Conservation (phyloP, 2,329 filamentous ascomycete genomes). For the Chaetomium sp. region DNA sequence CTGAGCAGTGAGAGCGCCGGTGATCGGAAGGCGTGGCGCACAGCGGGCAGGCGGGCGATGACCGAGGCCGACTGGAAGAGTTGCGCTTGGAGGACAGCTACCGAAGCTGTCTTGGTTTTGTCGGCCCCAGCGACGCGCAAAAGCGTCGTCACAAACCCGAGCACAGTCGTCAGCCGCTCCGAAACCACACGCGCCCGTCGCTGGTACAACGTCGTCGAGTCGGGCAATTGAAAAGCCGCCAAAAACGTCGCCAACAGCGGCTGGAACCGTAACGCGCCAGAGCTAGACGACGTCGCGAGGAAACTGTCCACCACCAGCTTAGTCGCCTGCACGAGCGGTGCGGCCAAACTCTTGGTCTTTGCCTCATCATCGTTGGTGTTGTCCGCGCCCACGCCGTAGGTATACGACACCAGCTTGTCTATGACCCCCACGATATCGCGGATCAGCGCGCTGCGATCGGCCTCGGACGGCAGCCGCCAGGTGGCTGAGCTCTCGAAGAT, state of each 20-base stretch:
- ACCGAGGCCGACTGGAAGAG: slow-evolving; percentile 75
- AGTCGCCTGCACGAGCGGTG: slow-evolving; percentile 65
- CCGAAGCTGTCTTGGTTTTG: slow-evolving; percentile 46
- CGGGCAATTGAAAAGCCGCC: slow-evolving; percentile 51
- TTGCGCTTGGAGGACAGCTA: slow-evolving; percentile 64
- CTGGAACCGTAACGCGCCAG: slow-evolving; percentile 58
- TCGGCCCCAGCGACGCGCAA: slow-evolving; percentile 60
- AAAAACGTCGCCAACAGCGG: slow-evolving; percentile 68
- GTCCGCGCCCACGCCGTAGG: slow-evolving; percentile 66
- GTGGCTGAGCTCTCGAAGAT: slow-evolving; percentile 78
- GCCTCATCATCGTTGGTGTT: slow-evolving; percentile 18
- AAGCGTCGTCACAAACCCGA: slow-evolving; percentile 62
- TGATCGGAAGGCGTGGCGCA: slow-evolving; percentile 58
- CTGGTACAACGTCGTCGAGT: slow-evolving; percentile 53
- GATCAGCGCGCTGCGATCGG: slow-evolving; percentile 64
- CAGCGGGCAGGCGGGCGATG: slow-evolving; percentile 68
- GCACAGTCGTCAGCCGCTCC: slow-evolving; percentile 55
- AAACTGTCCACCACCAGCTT: slow-evolving; percentile 66
- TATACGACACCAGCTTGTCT: slow-evolving; percentile 62
- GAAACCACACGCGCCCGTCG: slow-evolving; percentile 49
- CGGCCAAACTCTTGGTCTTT: slow-evolving; percentile 36
- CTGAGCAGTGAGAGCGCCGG: slow-evolving; percentile 65
- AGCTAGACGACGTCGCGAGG: slow-evolving; percentile 60
- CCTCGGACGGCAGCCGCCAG: slow-evolving; percentile 70
- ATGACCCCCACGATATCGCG: slow-evolving; percentile 63